These are phyloP conservation scores for Cyanodermella asteris DNA, from an alignment of 2,329 filamentous ascomycete genomes.

Conservation along the genomic window DNA sequence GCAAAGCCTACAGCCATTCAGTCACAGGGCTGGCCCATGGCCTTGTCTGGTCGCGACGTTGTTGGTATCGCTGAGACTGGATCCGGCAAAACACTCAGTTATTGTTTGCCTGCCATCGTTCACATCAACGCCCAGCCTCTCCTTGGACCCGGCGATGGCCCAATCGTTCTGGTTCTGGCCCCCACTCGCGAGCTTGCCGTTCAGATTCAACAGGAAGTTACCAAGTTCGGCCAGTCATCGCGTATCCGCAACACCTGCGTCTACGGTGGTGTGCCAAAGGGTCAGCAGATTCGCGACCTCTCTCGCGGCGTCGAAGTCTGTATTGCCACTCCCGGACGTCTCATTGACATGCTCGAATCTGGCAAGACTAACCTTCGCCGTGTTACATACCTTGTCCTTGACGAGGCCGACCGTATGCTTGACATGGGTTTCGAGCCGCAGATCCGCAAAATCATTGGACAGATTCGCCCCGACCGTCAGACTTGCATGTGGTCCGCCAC, in stretches of 20 bases:
- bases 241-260: constrained; percentile 97
- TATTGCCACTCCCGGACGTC: constrained; percentile 90
- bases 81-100: constrained; percentile 96
- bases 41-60: constrained; percentile 88
- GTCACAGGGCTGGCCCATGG: constrained; percentile 98
- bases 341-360: constrained; percentile 96
- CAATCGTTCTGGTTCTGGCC: constrained; percentile 87
- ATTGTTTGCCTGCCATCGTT: constrained; percentile 92
- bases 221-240: constrained; percentile 94
- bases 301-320: constrained; percentile 91
- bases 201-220: constrained; percentile 96
- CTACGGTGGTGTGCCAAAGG: constrained; percentile 96
- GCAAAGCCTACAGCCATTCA: constrained; percentile 85
- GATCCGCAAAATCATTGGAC: constrained; percentile 93
- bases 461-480: constrained; percentile 95
- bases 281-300: constrained; percentile 86
- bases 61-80: constrained; percentile 98
- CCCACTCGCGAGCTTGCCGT: constrained; percentile 95
- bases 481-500: constrained; percentile 99
- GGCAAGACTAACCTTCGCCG: constrained; percentile 96
- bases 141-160: constrained; percentile 80
- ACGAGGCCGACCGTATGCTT: constrained; percentile 98
- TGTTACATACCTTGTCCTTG: constrained; percentile 93
- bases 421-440: constrained; percentile 99
- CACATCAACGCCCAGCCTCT: constrained; percentile 99